Conservation (phyloP, 192 early-diverging fungal genomes). For the Podila horticola region DNA sequence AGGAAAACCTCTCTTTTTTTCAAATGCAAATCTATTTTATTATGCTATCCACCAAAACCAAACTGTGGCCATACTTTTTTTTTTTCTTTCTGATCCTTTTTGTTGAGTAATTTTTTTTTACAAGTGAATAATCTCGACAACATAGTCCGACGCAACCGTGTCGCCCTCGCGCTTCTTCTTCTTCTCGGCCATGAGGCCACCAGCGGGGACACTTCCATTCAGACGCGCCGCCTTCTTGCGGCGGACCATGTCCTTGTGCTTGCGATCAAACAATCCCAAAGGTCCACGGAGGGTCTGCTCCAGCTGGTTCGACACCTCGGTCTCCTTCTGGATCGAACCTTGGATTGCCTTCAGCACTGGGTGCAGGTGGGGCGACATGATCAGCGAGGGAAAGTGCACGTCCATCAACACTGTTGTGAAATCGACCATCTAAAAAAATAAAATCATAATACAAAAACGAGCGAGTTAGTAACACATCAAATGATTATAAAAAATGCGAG, state of each 20-base stretch:
- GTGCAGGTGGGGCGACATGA: slow-evolving; percentile 56
- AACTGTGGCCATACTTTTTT: background rate
- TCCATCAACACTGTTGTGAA: slow-evolving; percentile 56
- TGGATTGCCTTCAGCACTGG: slow-evolving; percentile 41
- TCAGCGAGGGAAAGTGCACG: slow-evolving; percentile 61
- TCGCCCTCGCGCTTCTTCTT: slow-evolving; percentile 58
- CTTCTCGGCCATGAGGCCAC: slow-evolving; percentile 32
- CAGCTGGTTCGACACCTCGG: slow-evolving; percentile 36
- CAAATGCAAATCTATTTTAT: background rate
- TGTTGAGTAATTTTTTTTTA: slow-evolving; percentile 18
- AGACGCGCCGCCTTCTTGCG: slow-evolving; percentile 20
- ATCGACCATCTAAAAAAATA: slow-evolving; percentile 50
- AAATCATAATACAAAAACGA: slow-evolving; percentile 6
- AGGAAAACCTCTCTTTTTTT: background rate
- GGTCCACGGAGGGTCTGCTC: slow-evolving; percentile 52
- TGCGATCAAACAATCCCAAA: slow-evolving; percentile 55
- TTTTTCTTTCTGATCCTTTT: background rate
- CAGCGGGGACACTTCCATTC: slow-evolving; percentile 8
- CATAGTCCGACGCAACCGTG: slow-evolving; percentile 58
- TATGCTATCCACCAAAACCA: slow-evolving; percentile 7
- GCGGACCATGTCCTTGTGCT: slow-evolving; percentile 38
- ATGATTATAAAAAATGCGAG: background rate
- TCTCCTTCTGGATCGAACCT: slow-evolving; percentile 28
- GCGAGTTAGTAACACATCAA: slow-evolving; percentile 4
- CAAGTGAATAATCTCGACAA: slow-evolving; percentile 60